Conservation (phyloP, 192 early-diverging fungal genomes). For the Coemansia sp. region DNA sequence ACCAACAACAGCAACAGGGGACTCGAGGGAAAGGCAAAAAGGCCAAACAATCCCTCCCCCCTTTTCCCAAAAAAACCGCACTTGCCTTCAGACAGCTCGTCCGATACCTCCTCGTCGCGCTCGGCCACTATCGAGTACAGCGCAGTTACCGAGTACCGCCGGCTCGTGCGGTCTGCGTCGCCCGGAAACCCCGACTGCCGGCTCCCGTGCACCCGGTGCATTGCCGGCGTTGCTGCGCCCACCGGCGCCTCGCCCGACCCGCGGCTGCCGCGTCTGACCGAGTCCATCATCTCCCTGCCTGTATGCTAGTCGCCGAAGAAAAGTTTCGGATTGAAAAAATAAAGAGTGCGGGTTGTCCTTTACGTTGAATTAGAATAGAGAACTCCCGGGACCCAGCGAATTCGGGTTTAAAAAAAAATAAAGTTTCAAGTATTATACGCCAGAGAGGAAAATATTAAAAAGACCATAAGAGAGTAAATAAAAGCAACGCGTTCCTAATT, state of each 20-base stretch:
- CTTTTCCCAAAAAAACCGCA: neutral
- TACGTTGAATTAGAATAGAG: no score
- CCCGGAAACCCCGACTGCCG: slow-evolving; percentile 13
- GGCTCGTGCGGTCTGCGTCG: slow-evolving; percentile 56
- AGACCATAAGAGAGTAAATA: no score
- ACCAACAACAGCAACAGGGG: neutral
- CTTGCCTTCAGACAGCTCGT: slow-evolving; percentile 85
- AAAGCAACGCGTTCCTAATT: no score
- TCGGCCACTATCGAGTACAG: slow-evolving; percentile 83
- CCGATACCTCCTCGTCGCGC: slow-evolving; percentile 88
- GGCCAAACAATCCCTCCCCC: neutral
- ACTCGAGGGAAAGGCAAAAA: slow-evolving; percentile 1
- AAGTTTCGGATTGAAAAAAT: neutral
- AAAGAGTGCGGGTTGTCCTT: no score
- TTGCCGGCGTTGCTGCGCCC: slow-evolving; percentile 4
- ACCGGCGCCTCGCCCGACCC: slow-evolving; percentile 21
- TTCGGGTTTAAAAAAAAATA: neutral
- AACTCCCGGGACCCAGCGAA: no score
- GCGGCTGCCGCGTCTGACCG: slow-evolving; percentile 26
- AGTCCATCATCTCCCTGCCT: slow-evolving; percentile 31
- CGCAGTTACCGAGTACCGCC: slow-evolving; percentile 66
- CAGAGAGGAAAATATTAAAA: neutral
- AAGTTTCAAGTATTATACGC: neutral
- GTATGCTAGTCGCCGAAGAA: neutral
- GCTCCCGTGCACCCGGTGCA: slow-evolving; percentile 15